Evolutionary conservation across 306 rosid species (phyloP).

Genomic region (Quercus gilva): DNA sequence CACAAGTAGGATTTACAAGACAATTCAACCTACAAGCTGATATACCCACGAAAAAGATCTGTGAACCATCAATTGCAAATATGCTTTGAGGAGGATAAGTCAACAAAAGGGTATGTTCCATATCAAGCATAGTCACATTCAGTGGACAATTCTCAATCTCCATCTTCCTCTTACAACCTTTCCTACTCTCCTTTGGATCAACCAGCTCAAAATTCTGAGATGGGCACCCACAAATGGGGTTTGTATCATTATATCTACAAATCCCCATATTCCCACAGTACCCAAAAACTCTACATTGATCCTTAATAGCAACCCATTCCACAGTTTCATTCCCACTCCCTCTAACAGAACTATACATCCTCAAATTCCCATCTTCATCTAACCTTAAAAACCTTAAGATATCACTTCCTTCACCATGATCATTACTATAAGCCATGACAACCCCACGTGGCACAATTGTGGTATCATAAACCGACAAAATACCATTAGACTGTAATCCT

Average conservation of each 20-base stretch:
- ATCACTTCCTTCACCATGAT: slow-evolving; percentile 44
- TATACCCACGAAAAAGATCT: slow-evolving; percentile 35
- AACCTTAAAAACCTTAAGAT: slow-evolving; percentile 53
- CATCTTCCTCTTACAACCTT: slow-evolving; percentile 63
- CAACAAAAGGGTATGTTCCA: slow-evolving; percentile 48
- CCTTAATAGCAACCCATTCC: slow-evolving; percentile 64
- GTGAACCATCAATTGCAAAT: neutral
- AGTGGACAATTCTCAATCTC: slow-evolving; percentile 44
- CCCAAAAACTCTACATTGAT: slow-evolving; percentile 66
- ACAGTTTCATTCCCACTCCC: slow-evolving; percentile 33
- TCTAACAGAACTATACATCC: slow-evolving; percentile 46
- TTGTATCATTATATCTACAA: slow-evolving; percentile 54
- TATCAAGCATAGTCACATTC: slow-evolving; percentile 38
- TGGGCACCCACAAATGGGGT: slow-evolving; percentile 60
- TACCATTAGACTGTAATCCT: slow-evolving; percentile 38
- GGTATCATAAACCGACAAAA: slow-evolving; percentile 45
- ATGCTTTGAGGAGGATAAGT: slow-evolving; percentile 41
- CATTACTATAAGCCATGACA: slow-evolving; percentile 59
- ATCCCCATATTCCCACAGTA: slow-evolving; percentile 71
- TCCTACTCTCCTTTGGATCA: slow-evolving; percentile 49
- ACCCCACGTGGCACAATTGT: slow-evolving; percentile 17
- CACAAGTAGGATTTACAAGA: slow-evolving; percentile 36
- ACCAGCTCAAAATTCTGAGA: slow-evolving; percentile 59
- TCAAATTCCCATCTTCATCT: slow-evolving; percentile 67
- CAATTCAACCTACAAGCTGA: slow-evolving; percentile 46